phyloP scores from a whole-genome alignment of 495 filamentous ascomycete genomes.

The Arthonia radiata region DNA sequence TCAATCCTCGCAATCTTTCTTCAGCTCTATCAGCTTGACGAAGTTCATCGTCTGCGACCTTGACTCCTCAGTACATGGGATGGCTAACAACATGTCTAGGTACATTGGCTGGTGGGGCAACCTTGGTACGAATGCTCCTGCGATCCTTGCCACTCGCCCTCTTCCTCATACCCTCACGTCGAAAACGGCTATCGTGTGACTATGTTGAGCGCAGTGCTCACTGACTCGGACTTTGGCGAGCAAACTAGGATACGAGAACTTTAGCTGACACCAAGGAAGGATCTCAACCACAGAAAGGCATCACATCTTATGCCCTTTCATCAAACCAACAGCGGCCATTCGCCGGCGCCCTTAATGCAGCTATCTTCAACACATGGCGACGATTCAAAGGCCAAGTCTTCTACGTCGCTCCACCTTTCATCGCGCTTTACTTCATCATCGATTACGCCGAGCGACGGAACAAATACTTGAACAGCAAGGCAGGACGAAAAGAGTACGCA shows the following conservation, averaged over 20 bases:
- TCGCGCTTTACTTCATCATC: conserved; percentile 51
- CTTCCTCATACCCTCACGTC: conserved; percentile 1
- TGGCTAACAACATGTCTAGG: conserved; percentile 18
- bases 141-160: not conserved
- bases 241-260: no score
- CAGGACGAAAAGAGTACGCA: no score
- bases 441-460: conserved; percentile 40
- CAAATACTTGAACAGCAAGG: conserved; percentile 80
- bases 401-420: conserved; percentile 57
- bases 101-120: conserved; percentile 69
- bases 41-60: not conserved
- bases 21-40: not conserved
- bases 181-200: not conserved
- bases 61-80: not conserved
- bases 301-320: conserved; percentile 35
- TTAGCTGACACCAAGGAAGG: no score
- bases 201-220: conserved; percentile 1
- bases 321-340: conserved; percentile 40
- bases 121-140: conserved; percentile 36
- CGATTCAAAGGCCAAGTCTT: conserved; percentile 58
- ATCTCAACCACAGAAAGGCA: conserved; percentile 32
- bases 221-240: conserved; percentile 12
- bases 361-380: conserved; percentile 39
- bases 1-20: not conserved
- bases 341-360: conserved; percentile 32